phyloP scores from a whole-genome alignment of 805 yeast species.

The Kluyveromyces starmeri region DNA sequence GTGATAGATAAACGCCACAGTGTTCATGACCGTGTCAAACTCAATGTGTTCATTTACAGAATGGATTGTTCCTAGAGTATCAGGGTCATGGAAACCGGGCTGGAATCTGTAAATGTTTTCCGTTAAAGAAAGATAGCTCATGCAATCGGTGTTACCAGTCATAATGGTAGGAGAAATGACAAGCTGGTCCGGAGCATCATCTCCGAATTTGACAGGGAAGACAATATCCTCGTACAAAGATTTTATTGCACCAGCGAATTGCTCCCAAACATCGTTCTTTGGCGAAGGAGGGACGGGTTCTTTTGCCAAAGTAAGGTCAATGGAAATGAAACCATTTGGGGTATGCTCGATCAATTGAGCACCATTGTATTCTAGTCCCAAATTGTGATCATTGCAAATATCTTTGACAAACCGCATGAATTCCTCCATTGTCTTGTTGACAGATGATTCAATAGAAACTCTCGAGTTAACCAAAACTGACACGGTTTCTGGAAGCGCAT shows the following conservation, averaged over 20 bases:
- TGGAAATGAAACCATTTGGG: constrained; percentile 35
- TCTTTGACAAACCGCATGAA: constrained; percentile 28
- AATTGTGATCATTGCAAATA: constrained; percentile 37
- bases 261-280: constrained; percentile 40
- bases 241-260: constrained; percentile 54
- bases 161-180: constrained; percentile 49
- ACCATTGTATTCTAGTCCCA: constrained; percentile 37
- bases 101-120: constrained; percentile 52
- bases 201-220: constrained; percentile 15
- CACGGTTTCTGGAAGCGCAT: constrained; percentile 58
- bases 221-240: constrained; percentile 48
- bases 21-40: constrained; percentile 17
- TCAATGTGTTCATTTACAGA: constrained; percentile 19
- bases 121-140: constrained; percentile 54
- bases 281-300: constrained; percentile 53
- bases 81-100: constrained; percentile 33
- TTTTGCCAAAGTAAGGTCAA: constrained; percentile 19
- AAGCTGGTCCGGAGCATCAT: constrained; percentile 7
- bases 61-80: constrained; percentile 15
- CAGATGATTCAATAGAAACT: constrained; percentile 41
- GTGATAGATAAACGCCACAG: constrained; percentile 17
- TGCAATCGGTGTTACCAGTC: constrained; percentile 68
- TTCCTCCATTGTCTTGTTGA: constrained; percentile 31
- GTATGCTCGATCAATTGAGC: constrained; percentile 13
- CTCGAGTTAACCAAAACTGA: constrained; percentile 47